phyloP scores from a whole-genome alignment of 1,284 basidiomycete genomes.

The Malassezia caprae region DNA sequence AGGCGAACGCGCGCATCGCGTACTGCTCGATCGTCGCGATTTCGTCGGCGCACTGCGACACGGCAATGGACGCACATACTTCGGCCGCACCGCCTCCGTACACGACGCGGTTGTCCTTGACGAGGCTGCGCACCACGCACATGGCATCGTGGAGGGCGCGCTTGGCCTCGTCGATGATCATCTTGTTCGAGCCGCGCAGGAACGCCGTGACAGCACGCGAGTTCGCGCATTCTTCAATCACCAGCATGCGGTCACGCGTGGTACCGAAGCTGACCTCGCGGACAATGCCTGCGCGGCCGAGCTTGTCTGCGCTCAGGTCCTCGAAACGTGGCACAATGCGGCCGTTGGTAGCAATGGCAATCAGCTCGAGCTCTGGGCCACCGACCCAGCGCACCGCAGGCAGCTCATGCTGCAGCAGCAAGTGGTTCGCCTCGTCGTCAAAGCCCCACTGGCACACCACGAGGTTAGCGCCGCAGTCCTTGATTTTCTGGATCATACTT shows the following conservation, averaged over 20 bases:
- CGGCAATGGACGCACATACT: slow-evolving; percentile 86
- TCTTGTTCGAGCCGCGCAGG: slow-evolving; percentile 94
- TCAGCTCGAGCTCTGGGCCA: slow-evolving; percentile 96
- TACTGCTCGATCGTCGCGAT: slow-evolving; percentile 97
- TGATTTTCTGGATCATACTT: slow-evolving; percentile 93
- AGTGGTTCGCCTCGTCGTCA: slow-evolving; percentile 96
- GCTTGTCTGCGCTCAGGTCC: slow-evolving; percentile 78
- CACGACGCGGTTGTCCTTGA: slow-evolving; percentile 90
- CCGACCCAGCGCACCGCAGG: slow-evolving; percentile 99
- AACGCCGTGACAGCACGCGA: slow-evolving; percentile 92
- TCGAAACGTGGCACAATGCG: slow-evolving; percentile 97
- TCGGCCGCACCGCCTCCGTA: slow-evolving; percentile 97
- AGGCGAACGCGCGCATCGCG: slow-evolving; percentile 94
- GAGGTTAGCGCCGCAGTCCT: slow-evolving; percentile 94
- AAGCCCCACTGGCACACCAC: slow-evolving; percentile 99
- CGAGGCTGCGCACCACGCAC: slow-evolving; percentile 88
- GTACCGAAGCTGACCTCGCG: slow-evolving; percentile 92
- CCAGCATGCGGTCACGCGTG: slow-evolving; percentile 95
- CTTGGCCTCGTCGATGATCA: slow-evolving; percentile 93
- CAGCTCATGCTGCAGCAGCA: slow-evolving; percentile 92
- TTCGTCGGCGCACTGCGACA: slow-evolving; percentile 84
- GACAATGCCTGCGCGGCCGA: slow-evolving; percentile 84
- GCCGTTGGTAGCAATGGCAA: slow-evolving; percentile 95
- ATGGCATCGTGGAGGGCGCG: slow-evolving; percentile 94
- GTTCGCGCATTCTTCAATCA: slow-evolving; percentile 97